Base-by-base conservation (phyloP, 805 yeast species). In the Millerago galiae region DNA sequence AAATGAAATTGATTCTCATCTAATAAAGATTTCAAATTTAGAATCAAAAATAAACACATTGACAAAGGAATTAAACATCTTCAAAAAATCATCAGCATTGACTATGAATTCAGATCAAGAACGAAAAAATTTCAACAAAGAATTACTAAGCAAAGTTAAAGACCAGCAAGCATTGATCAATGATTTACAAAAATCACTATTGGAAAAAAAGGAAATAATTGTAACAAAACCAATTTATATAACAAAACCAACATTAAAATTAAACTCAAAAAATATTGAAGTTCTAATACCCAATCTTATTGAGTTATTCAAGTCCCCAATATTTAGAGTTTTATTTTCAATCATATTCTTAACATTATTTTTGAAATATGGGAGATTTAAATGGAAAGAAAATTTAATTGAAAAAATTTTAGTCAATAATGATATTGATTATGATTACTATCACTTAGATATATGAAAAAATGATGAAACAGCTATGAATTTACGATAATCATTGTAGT, bases 341-440 rank as follows among this genome's bases (percentile, higher is more conserved):
- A 12, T 31, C 15, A 9, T 26, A 8, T 3, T 27, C 14, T 11
- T 35, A 11, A 21, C 14, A 24, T 12, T 43, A 27, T 7, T 32
- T 13, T 14, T 33, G 2, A 37, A 34, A 27, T 32, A 35, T 14
- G 10, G 21, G 5, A 31, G 30, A 10, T 12, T 16, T 24, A 24
- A 25, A 31, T 42, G 42, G 45, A 42, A 38, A 18, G 31, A 40
- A 14, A 18, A n/a, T 6, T 11, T 38, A 5, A 13, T 32, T 21
- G 37, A 34, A 27, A 27, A 21, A 21, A 17, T 38, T 5, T 26
- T 35, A 6, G 29, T 14, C 5, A 43, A 47, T 10, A 42, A 47
- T 12, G 50, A 52, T 1, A 47, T 56, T 8, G 59, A 56, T 31
- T 56, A 54, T 35, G 54, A 48, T 25, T 50, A 44, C 35, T 56